Evolutionary conservation across 2,329 filamentous ascomycete species (phyloP), one percentile per base, ranked within the genome.

Genomic region (Delphinella strobiligena): DNA sequence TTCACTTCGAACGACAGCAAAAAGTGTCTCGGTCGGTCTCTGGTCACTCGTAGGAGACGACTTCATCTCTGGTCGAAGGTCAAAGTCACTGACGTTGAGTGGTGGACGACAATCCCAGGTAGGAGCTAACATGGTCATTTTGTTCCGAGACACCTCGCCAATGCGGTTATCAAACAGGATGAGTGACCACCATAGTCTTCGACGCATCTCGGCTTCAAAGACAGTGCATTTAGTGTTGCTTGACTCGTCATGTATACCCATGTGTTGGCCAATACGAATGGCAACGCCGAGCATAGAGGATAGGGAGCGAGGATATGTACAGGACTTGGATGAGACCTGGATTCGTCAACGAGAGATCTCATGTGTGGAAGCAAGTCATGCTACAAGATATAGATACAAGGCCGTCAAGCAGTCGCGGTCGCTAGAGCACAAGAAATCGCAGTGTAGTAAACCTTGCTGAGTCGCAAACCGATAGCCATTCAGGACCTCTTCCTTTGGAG

Each of bases 111-210:
- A 67, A 45, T 67, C 61, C 64, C 66, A 71, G 1, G 56, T 61
- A 1, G 66, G 64, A 44, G 46, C 45, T 11, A 70, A 42, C 2
- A 47, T 53, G 2, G 54, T 43, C 8, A 49, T 49, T 44, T 58
- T 63, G 40, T 51, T 73, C 36, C 73, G 71, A 3, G 74, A 71
- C 56, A 84, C 71, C 54, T 85, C 80, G 41, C 76, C 71, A 29
- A 83, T 71, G 16, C 81, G 76, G 44, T 71, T 67, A 54, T 87
- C 82, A 47, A 83, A 80, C 18, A 75, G 65, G 2, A 80, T 68
- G 12, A 87, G 64, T 22, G 76, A 74, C 80, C 80, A 86, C 80
- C 80, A 85, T 1, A 86, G 61, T 29, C 81, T 69, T 36, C 80
- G 72, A n/a, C 80, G 71, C 58, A 82, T 71, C 58, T 85, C 80